Evolutionary conservation across 192 early-diverging fungal genomes (phyloP).

Genomic region (Jimgerdemannia flammicorona): DNA sequence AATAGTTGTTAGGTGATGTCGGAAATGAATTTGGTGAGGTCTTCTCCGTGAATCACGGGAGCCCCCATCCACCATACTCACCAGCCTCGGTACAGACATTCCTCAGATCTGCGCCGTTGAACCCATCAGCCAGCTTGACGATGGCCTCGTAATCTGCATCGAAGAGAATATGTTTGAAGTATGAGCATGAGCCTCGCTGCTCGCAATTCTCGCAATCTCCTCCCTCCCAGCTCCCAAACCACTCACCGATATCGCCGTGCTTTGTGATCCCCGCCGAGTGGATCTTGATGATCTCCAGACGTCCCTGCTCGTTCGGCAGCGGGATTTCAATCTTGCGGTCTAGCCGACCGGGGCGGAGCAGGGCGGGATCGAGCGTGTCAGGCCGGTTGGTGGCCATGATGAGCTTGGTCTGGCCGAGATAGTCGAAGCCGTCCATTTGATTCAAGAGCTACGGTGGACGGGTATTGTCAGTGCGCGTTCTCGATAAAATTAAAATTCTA

Average conservation of each 20-base stretch:
- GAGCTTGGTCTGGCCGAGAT: constrained; percentile 95
- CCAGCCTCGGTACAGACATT: constrained; percentile 99
- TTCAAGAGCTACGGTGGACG: constrained; percentile 67
- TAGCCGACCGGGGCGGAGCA: constrained; percentile 92
- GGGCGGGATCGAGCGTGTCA: constrained; percentile 97
- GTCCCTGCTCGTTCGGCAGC: constrained; percentile 95
- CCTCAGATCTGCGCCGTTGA: constrained; percentile 98
- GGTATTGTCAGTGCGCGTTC: not conserved
- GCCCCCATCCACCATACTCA: constrained; percentile 13
- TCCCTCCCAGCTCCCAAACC: not conserved
- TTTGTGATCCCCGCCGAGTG: constrained; percentile 92
- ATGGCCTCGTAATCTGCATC: constrained; percentile 92
- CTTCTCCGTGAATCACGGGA: too few relatives aligned
- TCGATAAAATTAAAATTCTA: too few relatives aligned
- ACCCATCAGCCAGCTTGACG: constrained; percentile 96
- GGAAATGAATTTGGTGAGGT: too few relatives aligned
- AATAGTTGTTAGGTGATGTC: too few relatives aligned
- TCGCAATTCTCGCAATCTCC: not conserved
- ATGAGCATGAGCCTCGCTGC: not conserved
- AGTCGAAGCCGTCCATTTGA: constrained; percentile 99
- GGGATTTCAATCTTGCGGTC: constrained; percentile 99
- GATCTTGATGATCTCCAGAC: constrained; percentile 97
- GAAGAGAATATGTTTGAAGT: not conserved
- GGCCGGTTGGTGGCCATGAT: constrained; percentile 99
- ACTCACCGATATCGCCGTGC: constrained; percentile 88